These are phyloP conservation scores for Populus tremula DNA, from an alignment of 345 rosid genomes.

Conservation along the genomic window DNA sequence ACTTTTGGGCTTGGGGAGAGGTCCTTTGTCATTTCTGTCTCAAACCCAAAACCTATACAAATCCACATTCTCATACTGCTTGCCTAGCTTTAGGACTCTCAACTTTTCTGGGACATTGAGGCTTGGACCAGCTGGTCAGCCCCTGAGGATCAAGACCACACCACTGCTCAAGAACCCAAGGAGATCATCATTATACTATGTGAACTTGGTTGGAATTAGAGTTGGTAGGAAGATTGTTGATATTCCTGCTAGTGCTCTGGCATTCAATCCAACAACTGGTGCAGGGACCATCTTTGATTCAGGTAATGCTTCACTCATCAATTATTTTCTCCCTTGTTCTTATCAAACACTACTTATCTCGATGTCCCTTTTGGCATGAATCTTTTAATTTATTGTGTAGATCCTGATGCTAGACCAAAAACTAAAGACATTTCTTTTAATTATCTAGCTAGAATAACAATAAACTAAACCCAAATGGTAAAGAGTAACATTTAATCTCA, in stretches of 20 bases:
- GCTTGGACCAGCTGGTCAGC: constrained; percentile 80
- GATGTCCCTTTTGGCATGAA: background rate
- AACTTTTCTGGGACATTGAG: constrained; percentile 85
- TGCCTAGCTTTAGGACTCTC: constrained; percentile 68
- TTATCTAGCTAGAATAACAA: background rate
- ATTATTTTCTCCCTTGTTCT: background rate
- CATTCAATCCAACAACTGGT: constrained; percentile 70
- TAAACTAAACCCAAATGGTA: background rate
- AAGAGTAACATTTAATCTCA: background rate
- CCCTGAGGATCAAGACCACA: constrained; percentile 64
- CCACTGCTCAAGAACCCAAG: constrained; percentile 79
- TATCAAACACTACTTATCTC: background rate
- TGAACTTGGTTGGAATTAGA: constrained; percentile 64
- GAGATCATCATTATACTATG: constrained; percentile 81
- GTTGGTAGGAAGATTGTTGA: constrained; percentile 71
- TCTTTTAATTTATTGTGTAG: background rate
- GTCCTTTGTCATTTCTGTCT: constrained; percentile 71
- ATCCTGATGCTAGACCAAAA: background rate
- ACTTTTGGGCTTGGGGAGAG: constrained; percentile 79
- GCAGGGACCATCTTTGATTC: constrained; percentile 94
- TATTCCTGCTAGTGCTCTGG: constrained; percentile 64
- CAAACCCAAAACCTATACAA: constrained; percentile 69
- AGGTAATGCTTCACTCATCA: constrained; percentile 35
- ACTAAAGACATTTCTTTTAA: background rate
- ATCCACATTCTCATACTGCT: constrained; percentile 85